phyloP scores from a whole-genome alignment of 2,329 filamentous ascomycete genomes.

The Xylariaceae sp. region DNA sequence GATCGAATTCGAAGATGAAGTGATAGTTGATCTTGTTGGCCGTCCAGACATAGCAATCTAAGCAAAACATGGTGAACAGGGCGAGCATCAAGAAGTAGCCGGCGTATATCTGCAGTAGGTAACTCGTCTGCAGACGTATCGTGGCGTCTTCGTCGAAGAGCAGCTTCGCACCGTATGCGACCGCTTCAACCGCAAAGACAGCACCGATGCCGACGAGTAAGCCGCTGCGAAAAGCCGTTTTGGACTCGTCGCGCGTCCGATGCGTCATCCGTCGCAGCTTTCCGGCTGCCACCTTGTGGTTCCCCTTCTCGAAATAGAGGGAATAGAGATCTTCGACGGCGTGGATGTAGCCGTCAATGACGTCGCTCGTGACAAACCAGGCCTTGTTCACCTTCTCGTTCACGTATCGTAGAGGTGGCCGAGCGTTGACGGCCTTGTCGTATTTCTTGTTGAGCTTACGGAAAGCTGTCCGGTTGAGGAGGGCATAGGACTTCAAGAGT shows the following conservation, averaged over 20 bases:
- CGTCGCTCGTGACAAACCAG: constrained; percentile 87
- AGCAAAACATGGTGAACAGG: constrained; percentile 76
- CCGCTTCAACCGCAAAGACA: constrained; percentile 63
- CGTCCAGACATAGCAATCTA: constrained; percentile 81
- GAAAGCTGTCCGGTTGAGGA: constrained; percentile 89
- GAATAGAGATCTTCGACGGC: constrained; percentile 88
- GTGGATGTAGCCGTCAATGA: constrained; percentile 74
- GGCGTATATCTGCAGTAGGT: constrained; percentile 83
- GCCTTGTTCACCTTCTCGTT: constrained; percentile 86
- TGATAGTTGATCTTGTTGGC: constrained; percentile 87
- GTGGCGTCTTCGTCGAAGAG: constrained; percentile 45
- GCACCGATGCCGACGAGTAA: constrained; percentile 65
- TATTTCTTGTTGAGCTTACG: constrained; percentile 99
- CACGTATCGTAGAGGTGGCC: constrained; percentile 77
- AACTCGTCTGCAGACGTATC: constrained; percentile 54
- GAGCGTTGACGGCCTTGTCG: constrained; percentile 81
- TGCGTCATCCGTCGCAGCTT: constrained; percentile 74
- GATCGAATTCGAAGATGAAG: constrained; percentile 96
- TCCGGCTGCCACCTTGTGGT: constrained; percentile 83
- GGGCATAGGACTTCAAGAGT: constrained; percentile 83
- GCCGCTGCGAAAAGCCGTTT: constrained; percentile 57
- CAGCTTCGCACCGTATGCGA: constrained; percentile 57
- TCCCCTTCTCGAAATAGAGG: constrained; percentile 88
- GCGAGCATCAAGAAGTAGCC: constrained; percentile 85
- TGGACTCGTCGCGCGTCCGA: constrained; percentile 53